Base-by-base conservation (phyloP, 2,329 filamentous ascomycete genomes). In the Parasarocladium wereldwijsianum region DNA sequence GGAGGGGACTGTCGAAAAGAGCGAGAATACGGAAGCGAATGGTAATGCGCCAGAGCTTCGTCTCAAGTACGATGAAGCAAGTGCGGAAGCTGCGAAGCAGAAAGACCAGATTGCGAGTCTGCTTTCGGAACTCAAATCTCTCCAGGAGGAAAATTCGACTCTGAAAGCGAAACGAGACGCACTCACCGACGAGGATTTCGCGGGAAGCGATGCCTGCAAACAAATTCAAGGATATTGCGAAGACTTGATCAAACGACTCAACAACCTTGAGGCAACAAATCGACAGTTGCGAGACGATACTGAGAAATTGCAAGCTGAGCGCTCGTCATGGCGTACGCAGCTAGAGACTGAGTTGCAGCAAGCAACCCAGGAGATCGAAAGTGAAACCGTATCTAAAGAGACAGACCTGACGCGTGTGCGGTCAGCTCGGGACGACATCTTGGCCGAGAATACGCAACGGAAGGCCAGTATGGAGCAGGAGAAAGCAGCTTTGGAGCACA, bases 131-230 rank as follows among this genome's bases (percentile, higher is more conserved):
- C 83, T 84, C 42, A 77, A 77, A 44, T 62, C 61, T 13, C 48
- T 86, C 24, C 70, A 80, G 19, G 76, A 86, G 38, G 82, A 94
- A 44, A 71, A 94, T 24, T 85, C 82, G 12, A 67, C 74, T 5
- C 58, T 87, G 19, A 85, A 65, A 43, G 55, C 60, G 11, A 66
- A 76, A 49, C 63, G 81, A 27, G 75, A 82, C 10, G 76, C 70
- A 32, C 60, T 86, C 25, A 79, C 81, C 0, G 90, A 98, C 44
- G 90, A 98, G 38, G 90, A 98, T 43, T 96, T 92, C 47, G 76
- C 85, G 23, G 76, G 84, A 34, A 93, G 85, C 4, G 85, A 94
- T 43, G 66, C 93, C 3, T 98, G 93, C 66, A 96, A 93, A 55
- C 74, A 81, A 37, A 69, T 94, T 46, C 92, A 86, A 55, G 70